Base-by-base conservation (phyloP, 2,329 filamentous ascomycete species). In the Paraphaeosphaeria sporulosa region DNA sequence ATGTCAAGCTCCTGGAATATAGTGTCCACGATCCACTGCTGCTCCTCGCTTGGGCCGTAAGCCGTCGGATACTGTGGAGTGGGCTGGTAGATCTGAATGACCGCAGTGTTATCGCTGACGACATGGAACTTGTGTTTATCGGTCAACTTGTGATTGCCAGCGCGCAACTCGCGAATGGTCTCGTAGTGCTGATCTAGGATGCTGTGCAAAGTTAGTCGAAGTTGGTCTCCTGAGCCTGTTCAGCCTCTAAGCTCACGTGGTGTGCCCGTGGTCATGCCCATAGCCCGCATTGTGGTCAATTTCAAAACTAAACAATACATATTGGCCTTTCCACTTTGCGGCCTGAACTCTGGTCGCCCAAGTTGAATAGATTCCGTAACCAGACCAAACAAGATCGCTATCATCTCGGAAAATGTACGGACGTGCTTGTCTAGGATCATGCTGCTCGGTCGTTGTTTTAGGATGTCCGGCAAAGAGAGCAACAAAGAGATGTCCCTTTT, bases 381-480 rank as follows among this genome's bases (percentile, higher is more conserved):
- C 84, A 0, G 85, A 87, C 85, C 85, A 87, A 23, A 88, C 77
- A 0, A 87, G 76, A 52, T 86, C 83, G 1, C 85, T 85, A 34
- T 84, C 73, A 64, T 85, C 80, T 6, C 80, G 79, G 64, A 86
- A 82, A 64, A 87, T 87, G 68, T 87, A 87, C 0, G 85, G 82
- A 0, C 77, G 84, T 1, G 83, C 78, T 70, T 87, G 85, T 5
- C 80, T 79, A 1, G 84, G 84, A 0, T 82, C 82, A 59, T 82
- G 78, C 68, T 60, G 76, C 67, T 34, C 72, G n/a, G 48, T 55
- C 3, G 65, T 56, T 6, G 66, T 67, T 47, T 71, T 67, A 13
- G 58, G 61, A 43, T 53, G 64, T 3, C 67, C 66, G 1, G 71
- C 66, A 50, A 76, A 79, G 0, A 76, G 78, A 1, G 78, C 78